Percentiles rank a stretch among this genome's conserved stretches.
Evolutionary conservation across 805 yeast genomes (phyloP).

Genomic region (Hanseniaspora meyeri): DNA sequence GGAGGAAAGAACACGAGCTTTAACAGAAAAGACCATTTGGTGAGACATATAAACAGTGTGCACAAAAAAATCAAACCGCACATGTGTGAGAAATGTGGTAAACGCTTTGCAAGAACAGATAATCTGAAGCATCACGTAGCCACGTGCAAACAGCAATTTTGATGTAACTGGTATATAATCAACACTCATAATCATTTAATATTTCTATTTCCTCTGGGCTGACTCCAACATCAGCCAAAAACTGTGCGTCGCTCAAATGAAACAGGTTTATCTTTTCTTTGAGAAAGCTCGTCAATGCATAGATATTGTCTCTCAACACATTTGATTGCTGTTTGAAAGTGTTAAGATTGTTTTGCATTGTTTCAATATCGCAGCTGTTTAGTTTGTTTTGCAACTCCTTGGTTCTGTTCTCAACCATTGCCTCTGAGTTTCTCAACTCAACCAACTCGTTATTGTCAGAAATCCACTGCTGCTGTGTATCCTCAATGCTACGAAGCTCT

Average conservation of each 20-base stretch:
- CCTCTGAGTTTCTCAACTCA: conserved; percentile 1
- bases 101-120: conserved; percentile 54
- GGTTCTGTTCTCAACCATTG: neutral
- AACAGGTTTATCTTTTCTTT: neutral
- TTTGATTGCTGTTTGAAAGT: neutral
- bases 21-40: conserved; percentile 65
- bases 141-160: conserved; percentile 31
- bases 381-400: neutral
- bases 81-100: conserved; percentile 43
- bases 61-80: conserved; percentile 65
- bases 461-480: conserved; percentile 15
- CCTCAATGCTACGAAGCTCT: neutral
- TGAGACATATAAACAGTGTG: conserved; percentile 59
- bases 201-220: neutral
- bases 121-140: conserved; percentile 56
- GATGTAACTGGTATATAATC: neutral
- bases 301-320: neutral
- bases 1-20: conserved; percentile 42
- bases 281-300: neutral
- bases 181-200: neutral
- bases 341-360: neutral
- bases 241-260: neutral
- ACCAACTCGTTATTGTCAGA: conserved; percentile 11
- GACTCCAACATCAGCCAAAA: neutral
- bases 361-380: neutral